Conservation (phyloP, 352 stramenopile genomes). For the Pythium folliculosum region DNA sequence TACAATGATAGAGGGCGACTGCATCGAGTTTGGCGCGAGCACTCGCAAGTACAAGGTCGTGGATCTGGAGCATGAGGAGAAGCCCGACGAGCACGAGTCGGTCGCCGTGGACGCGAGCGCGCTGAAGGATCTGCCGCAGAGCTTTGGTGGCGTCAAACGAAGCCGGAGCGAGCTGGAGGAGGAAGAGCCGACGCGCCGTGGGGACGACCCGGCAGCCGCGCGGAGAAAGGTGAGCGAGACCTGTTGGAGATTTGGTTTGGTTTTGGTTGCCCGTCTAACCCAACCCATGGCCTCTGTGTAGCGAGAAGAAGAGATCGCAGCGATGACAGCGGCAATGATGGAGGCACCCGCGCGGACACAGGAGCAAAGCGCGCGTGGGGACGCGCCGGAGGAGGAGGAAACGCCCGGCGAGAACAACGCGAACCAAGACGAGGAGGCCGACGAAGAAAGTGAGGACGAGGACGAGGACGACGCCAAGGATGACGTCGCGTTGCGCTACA, state of each 20-base stretch:
- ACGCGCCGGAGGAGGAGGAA: not conserved
- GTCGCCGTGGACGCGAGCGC: slow-evolving; percentile 23
- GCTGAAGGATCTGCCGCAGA: slow-evolving; percentile 42
- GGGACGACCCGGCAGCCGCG: slow-evolving; percentile 24
- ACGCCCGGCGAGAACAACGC: not conserved
- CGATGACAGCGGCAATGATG: slow-evolving; percentile 81
- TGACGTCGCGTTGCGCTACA: slow-evolving; percentile 67
- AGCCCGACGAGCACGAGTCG: not conserved
- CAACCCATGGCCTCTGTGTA: slow-evolving; percentile 11
- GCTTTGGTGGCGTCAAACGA: slow-evolving; percentile 44
- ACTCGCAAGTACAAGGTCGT: slow-evolving; percentile 59
- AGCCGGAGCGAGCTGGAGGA: slow-evolving; percentile 8
- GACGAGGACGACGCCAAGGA: slow-evolving; percentile 35
- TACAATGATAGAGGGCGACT: slow-evolving; percentile 41
- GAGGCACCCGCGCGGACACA: slow-evolving; percentile 24
- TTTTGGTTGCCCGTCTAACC: too few species aligned
- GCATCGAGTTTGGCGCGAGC: slow-evolving; percentile 62
- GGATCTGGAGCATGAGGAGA: slow-evolving; percentile 22
- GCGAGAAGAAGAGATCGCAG: slow-evolving; percentile 67
- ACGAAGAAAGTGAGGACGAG: slow-evolving; percentile 21
- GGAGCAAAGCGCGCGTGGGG: not conserved
- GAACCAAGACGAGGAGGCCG: slow-evolving; percentile 8
- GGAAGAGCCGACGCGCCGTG: not conserved
- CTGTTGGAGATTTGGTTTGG: not conserved
- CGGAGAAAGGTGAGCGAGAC: slow-evolving; percentile 37